These are phyloP conservation scores for Tricholoma terreum DNA, from an alignment of 768 basidiomycete species.

Conservation along the genomic window DNA sequence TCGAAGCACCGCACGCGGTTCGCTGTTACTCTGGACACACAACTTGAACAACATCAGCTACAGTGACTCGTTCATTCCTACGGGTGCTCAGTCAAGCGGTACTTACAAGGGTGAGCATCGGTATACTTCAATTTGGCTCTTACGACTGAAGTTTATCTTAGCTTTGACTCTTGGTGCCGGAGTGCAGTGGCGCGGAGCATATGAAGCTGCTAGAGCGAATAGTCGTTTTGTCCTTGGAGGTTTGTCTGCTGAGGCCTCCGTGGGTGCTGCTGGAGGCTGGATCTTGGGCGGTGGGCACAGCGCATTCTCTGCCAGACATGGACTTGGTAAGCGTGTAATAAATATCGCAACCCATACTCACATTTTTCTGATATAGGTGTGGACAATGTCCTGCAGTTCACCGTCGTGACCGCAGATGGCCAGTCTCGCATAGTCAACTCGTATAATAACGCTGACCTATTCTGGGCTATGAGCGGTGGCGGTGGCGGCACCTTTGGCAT, in stretches of 20 bases:
- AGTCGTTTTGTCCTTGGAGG: conserved; percentile 45
- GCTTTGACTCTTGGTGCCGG: conserved; percentile 38
- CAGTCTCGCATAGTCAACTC: conserved; percentile 37
- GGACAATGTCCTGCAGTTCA: conserved; percentile 46
- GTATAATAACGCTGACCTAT: conserved; percentile 41
- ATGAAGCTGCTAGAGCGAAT: conserved; percentile 35
- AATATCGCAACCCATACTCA: background rate
- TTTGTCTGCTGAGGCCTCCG: conserved; percentile 33
- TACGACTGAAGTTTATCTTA: conserved; percentile 2
- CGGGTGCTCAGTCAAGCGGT: conserved; percentile 25
- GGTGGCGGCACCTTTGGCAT: conserved; percentile 51
- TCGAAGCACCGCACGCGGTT: conserved; percentile 38
- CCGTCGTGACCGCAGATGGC: conserved; percentile 41
- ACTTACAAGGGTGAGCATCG: conserved; percentile 16
- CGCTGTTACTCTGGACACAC: conserved; percentile 41
- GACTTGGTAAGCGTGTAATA: conserved; percentile 33
- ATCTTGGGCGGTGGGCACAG: conserved; percentile 47
- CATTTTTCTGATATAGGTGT: conserved; percentile 31
- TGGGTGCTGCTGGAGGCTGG: conserved; percentile 51
- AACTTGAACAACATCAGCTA: conserved; percentile 34
- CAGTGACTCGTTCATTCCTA: conserved; percentile 24
- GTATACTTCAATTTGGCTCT: background rate
- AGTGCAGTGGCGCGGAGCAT: conserved; percentile 45
- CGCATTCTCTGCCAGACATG: conserved; percentile 34
- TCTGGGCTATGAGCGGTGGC: conserved; percentile 52